Conservation (phyloP, 345 rosid genomes). For the Brassica incana region DNA sequence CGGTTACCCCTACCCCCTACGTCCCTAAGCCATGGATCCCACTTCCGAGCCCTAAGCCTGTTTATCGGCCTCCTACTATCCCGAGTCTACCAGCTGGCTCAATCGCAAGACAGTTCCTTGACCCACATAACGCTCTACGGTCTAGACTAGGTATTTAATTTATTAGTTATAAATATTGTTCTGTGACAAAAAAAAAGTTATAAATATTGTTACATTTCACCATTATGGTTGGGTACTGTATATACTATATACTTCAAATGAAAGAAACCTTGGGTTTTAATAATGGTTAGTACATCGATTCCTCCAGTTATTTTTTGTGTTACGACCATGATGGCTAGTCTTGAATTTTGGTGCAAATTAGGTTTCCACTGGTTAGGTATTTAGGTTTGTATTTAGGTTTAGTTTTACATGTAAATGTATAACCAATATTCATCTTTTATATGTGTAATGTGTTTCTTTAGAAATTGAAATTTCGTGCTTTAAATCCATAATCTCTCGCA, state of each 20-base stretch:
- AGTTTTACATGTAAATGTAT: background rate
- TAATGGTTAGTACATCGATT: background rate
- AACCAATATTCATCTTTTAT: too few relatives aligned
- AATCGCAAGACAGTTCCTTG: slow-evolving; percentile 49
- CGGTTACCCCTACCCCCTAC: slow-evolving; percentile 22
- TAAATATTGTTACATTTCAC: background rate
- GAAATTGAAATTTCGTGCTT: too few relatives aligned
- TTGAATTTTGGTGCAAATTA: background rate
- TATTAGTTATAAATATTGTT: background rate
- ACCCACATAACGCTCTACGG: slow-evolving; percentile 73
- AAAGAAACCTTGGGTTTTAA: background rate
- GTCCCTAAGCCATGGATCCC: slow-evolving; percentile 20
- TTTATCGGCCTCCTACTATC: slow-evolving; percentile 15
- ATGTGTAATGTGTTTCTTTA: too few relatives aligned
- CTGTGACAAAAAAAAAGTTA: too few relatives aligned
- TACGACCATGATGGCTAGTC: background rate
- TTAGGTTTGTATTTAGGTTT: background rate
- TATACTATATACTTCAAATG: too few relatives aligned
- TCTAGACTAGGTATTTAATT: slow-evolving; percentile 30
- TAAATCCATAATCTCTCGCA: too few relatives aligned
- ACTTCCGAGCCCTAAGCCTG: slow-evolving; percentile 35
- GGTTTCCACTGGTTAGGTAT: too few relatives aligned
- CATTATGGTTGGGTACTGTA: too few relatives aligned
- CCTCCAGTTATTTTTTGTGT: too few relatives aligned
- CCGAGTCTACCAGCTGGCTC: slow-evolving; percentile 34